phyloP scores from a whole-genome alignment of 257 asterid genomes.

The Jasminum sambac region DNA sequence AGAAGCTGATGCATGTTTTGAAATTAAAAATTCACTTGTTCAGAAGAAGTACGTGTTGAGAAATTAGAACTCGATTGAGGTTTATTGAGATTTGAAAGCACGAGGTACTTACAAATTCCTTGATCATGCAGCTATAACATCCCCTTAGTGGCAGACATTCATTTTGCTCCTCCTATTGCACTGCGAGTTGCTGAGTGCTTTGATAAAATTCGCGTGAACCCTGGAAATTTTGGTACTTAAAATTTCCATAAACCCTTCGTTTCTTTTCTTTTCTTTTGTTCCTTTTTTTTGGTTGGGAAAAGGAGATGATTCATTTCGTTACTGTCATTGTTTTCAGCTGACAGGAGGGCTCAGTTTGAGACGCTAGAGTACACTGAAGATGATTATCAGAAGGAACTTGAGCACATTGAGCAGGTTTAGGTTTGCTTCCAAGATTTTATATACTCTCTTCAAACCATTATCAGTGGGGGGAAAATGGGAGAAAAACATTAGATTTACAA shows the following conservation, averaged over 20 bases:
- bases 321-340: conserved; percentile 64
- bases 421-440: neutral
- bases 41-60: conserved; percentile 86
- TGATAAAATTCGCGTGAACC: conserved; percentile 96
- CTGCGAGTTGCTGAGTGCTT: conserved; percentile 95
- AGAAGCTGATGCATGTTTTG: conserved; percentile 97
- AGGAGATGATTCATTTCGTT: conserved; percentile 6
- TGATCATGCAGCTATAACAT: conserved; percentile 63
- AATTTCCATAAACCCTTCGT: conserved; percentile 25
- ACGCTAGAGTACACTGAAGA: conserved; percentile 89
- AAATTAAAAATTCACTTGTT: conserved; percentile 82
- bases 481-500: neutral
- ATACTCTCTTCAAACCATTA: neutral
- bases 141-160: conserved; percentile 98
- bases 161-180: conserved; percentile 97
- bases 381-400: conserved; percentile 94
- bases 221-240: conserved; percentile 90
- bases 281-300: neutral
- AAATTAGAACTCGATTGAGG: neutral
- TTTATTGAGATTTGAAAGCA: conserved; percentile 15
- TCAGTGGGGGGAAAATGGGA: neutral
- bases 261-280: conserved; percentile 14
- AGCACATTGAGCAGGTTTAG: conserved; percentile 89
- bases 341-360: conserved; percentile 98
- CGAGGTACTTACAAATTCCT: conserved; percentile 21